A percentile compares a stretch with the other conserved stretches of the same genome.
phyloP scores from a whole-genome alignment of 1,284 basidiomycete genomes.

The Rhodotorula sp. region DNA sequence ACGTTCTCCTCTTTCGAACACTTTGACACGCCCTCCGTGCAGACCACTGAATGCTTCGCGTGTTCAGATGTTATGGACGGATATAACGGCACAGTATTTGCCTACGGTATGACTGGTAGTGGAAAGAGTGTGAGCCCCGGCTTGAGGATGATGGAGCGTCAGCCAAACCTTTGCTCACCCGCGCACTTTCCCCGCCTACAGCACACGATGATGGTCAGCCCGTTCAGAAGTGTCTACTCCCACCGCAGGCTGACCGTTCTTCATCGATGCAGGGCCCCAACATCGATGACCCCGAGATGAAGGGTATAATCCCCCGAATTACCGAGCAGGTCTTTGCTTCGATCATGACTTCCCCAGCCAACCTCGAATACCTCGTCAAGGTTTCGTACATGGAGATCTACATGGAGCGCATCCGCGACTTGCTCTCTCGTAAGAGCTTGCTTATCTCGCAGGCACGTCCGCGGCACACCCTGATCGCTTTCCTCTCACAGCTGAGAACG shows the following conservation, averaged over 20 bases:
- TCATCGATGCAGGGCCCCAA: conserved; percentile 72
- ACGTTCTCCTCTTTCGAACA: not conserved
- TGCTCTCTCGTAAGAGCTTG: conserved; percentile 80
- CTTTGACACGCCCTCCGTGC: too few relatives aligned
- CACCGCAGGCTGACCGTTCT: not conserved
- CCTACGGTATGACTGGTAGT: conserved; percentile 86
- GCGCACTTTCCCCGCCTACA: not conserved
- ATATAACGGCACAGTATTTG: conserved; percentile 93
- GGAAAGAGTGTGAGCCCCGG: not conserved
- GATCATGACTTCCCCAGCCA: conserved; percentile 90
- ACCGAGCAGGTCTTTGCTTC: conserved; percentile 99
- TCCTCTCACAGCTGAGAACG: conserved; percentile 75
- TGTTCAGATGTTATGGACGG: conserved; percentile 89
- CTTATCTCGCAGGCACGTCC: not conserved
- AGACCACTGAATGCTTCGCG: too few relatives aligned
- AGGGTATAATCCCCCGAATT: conserved; percentile 96
- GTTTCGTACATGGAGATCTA: conserved; percentile 99
- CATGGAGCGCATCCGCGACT: conserved; percentile 91
- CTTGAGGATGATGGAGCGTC: not conserved
- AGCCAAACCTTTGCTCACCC: not conserved
- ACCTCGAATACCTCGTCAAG: conserved; percentile 97
- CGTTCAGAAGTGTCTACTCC: not conserved
- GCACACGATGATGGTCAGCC: conserved; percentile 79
- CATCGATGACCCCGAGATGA: conserved; percentile 86
- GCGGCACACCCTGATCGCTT: not conserved